Percentiles rank a stretch among this genome's conserved stretches.
These are phyloP conservation scores for Cynara cardunculus DNA, from an alignment of 129 eudicot genomes.

Conservation along the genomic window DNA sequence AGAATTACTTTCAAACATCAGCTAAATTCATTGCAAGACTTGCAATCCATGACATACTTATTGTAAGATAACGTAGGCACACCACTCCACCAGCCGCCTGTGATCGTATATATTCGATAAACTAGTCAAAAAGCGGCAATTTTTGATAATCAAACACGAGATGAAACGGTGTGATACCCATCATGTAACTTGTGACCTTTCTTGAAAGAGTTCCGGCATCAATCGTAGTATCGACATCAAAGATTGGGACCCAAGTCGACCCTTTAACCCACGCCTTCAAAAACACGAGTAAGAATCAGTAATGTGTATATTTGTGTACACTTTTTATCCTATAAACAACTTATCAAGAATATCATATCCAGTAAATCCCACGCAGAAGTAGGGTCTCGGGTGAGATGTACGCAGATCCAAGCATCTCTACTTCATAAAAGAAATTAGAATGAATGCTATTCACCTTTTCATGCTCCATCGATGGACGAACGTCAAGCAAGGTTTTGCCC, in stretches of 20 bases:
- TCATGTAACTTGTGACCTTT: conserved; percentile 72
- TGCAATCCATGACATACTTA: conserved; percentile 40
- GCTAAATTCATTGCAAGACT: neutral
- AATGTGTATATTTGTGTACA: neutral
- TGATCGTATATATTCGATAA: neutral
- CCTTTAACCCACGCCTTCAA: conserved; percentile 97
- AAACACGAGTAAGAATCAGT: conserved; percentile 9
- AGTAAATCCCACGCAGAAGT: no score
- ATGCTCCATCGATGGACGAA: conserved; percentile 83
- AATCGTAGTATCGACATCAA: conserved; percentile 60
- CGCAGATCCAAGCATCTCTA: neutral
- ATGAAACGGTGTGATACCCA: conserved; percentile 55
- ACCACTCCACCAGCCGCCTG: conserved; percentile 99
- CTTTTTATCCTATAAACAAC: conserved; percentile 2
- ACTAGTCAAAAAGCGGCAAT: neutral
- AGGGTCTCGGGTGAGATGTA: neutral
- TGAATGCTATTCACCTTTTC: conserved; percentile 52
- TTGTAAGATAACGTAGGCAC: conserved; percentile 75
- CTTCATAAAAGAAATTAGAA: neutral
- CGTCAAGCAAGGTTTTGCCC: conserved; percentile 76
- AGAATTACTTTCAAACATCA: neutral
- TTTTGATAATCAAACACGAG: conserved; percentile 4
- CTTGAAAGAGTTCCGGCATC: conserved; percentile 71
- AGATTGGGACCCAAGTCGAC: conserved; percentile 93
- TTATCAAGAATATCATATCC: neutral